Percentiles rank a stretch among this genome's conserved stretches.
These are phyloP conservation scores for Suillus variegatus DNA, from an alignment of 768 basidiomycete genomes.

Conservation along the genomic window DNA sequence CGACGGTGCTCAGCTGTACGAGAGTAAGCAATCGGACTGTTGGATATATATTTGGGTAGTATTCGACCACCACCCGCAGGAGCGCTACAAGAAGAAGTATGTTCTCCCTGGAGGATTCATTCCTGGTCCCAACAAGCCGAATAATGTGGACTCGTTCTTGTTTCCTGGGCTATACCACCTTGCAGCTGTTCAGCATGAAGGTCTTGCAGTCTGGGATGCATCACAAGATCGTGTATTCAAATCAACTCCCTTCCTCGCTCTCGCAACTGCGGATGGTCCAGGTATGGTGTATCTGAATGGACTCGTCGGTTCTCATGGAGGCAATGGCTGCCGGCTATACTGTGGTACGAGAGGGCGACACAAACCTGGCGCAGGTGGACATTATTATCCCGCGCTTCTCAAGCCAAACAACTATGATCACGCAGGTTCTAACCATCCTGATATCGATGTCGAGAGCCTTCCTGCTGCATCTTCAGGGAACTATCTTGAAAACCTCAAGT, in stretches of 20 bases:
- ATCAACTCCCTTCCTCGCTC: conserved; percentile 17
- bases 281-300: conserved; percentile 31
- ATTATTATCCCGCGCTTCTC: conserved; percentile 2
- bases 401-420: conserved; percentile 15
- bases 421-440: conserved; percentile 28
- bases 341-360: conserved; percentile 30
- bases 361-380: conserved; percentile 10
- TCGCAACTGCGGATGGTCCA: conserved; percentile 29
- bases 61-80: background rate
- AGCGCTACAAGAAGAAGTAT: background rate
- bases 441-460: conserved; percentile 24
- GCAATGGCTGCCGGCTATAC: conserved; percentile 33
- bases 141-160: background rate
- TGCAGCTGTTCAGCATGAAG: background rate
- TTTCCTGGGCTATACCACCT: background rate
- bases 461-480: conserved; percentile 7
- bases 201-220: background rate
- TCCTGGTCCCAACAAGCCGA: background rate
- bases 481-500: conserved; percentile 1
- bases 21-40: background rate
- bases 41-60: background rate
- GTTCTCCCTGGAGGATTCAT: background rate
- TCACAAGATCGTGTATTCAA: conserved; percentile 9
- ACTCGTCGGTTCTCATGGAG: conserved; percentile 31
- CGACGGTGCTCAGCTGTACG: background rate